Conservation (phyloP, 208 protist genomes). For the Strigomonas culicis region DNA sequence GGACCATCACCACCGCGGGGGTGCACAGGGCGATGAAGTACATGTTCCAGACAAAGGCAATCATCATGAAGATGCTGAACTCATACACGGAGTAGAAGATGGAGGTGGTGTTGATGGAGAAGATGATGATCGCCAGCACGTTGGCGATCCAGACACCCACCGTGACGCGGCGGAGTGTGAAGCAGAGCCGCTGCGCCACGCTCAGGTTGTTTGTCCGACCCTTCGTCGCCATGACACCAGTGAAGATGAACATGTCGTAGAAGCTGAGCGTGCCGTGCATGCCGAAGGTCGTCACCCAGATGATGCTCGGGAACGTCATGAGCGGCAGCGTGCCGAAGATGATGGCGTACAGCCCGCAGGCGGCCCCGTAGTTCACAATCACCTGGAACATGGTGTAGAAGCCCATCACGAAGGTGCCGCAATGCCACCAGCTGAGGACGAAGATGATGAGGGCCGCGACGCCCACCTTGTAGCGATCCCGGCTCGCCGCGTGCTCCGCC, state of each 20-base stretch:
- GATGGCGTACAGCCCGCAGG: conserved; percentile 32
- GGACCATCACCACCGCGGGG: conserved; percentile 41
- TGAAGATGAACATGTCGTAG: conserved; percentile 63
- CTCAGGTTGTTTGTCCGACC: conserved; percentile 53
- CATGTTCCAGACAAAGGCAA: conserved; percentile 52
- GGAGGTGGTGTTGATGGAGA: conserved; percentile 50
- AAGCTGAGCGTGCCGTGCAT: conserved; percentile 59
- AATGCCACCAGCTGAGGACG: conserved; percentile 34
- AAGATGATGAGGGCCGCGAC: conserved; percentile 33
- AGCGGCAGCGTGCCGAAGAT: conserved; percentile 38
- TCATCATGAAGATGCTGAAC: conserved; percentile 63
- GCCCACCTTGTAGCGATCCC: conserved; percentile 39
- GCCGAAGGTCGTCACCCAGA: conserved; percentile 52
- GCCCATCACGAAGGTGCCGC: conserved; percentile 28
- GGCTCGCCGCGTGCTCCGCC: conserved; percentile 15
- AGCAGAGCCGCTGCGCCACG: conserved; percentile 59
- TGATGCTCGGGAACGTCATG: conserved; percentile 32
- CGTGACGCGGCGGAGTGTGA: conserved; percentile 36
- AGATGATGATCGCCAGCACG: conserved; percentile 45
- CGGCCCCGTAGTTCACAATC: conserved; percentile 33
- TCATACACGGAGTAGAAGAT: conserved; percentile 38
- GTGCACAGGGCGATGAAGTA: conserved; percentile 41
- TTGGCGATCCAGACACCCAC: conserved; percentile 41
- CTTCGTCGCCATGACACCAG: conserved; percentile 52
- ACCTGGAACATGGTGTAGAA: conserved; percentile 32